phyloP scores from a whole-genome alignment of 805 yeast species.

The Barnettozyma sucrosica region DNA sequence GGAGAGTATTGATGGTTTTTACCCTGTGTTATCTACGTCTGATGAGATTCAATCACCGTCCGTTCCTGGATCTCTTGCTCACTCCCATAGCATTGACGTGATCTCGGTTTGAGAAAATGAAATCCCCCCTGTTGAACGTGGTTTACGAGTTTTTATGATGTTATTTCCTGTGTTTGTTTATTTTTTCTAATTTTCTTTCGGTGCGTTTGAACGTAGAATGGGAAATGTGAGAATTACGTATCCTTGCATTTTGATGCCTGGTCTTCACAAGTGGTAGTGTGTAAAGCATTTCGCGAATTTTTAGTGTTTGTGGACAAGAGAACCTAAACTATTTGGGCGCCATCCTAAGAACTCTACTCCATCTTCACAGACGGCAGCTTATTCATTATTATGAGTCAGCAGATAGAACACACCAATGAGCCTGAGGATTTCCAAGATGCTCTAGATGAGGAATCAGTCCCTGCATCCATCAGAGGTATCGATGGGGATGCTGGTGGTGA shows the following conservation, averaged over 20 bases:
- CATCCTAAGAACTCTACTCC: neutral
- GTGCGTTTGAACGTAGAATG: neutral
- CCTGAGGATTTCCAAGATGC: conserved; percentile 8
- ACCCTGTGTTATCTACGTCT: conserved; percentile 5
- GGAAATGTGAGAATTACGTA: neutral
- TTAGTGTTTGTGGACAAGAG: neutral
- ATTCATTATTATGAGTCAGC: neutral
- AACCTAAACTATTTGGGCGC: neutral
- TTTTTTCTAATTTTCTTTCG: neutral
- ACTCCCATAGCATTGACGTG: neutral
- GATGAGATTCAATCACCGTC: conserved; percentile 9
- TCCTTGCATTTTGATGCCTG: too few relatives aligned
- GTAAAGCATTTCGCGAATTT: neutral
- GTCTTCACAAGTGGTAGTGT: too few relatives aligned
- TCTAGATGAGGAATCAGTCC: conserved; percentile 1
- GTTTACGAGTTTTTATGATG: neutral
- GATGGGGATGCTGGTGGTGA: neutral
- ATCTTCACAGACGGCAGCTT: neutral
- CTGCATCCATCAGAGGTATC: neutral
- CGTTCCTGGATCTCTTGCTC: conserved; percentile 1
- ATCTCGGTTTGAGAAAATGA: neutral
- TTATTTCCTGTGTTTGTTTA: neutral
- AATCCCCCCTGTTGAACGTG: neutral
- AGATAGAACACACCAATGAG: neutral
- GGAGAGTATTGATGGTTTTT: conserved; percentile 7